These are phyloP conservation scores for Magnusiomyces magnusii DNA, from an alignment of 1,139 yeast genomes.

Conservation along the genomic window DNA sequence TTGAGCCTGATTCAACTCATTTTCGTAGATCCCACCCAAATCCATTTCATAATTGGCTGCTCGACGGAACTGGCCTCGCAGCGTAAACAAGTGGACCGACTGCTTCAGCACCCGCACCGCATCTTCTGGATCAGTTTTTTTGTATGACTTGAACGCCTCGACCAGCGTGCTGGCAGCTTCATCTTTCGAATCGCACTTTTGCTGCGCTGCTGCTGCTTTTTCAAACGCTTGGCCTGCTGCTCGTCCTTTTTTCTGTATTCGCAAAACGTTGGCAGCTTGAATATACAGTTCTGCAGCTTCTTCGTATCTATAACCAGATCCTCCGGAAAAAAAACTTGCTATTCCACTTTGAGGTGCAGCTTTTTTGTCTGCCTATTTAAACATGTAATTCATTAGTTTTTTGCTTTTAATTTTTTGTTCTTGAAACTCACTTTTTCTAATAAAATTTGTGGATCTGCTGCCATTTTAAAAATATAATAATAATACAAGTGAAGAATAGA, in stretches of 20 bases:
- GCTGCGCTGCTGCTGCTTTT: conserved; percentile 76
- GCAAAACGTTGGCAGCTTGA: conserved; percentile 85
- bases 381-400: background rate
- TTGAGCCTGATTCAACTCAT: conserved; percentile 53
- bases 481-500: background rate
- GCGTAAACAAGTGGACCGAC: conserved; percentile 78
- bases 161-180: conserved; percentile 88
- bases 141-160: conserved; percentile 86
- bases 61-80: conserved; percentile 89
- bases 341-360: conserved; percentile 69
- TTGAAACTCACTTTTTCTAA: conserved; percentile 16
- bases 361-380: conserved; percentile 51
- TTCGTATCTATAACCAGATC: conserved; percentile 60
- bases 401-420: background rate
- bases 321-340: conserved; percentile 57
- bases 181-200: conserved; percentile 68
- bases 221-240: conserved; percentile 78
- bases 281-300: conserved; percentile 88
- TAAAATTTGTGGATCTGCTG: conserved; percentile 30
- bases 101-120: conserved; percentile 70
- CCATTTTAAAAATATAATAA: conserved; percentile 12
- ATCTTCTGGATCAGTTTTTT: conserved; percentile 60
- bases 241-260: conserved; percentile 55
- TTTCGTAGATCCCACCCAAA: conserved; percentile 79
- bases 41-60: conserved; percentile 94